phyloP scores from a whole-genome alignment of 2,329 filamentous ascomycete species.

The Ophiostoma fasciatum region DNA sequence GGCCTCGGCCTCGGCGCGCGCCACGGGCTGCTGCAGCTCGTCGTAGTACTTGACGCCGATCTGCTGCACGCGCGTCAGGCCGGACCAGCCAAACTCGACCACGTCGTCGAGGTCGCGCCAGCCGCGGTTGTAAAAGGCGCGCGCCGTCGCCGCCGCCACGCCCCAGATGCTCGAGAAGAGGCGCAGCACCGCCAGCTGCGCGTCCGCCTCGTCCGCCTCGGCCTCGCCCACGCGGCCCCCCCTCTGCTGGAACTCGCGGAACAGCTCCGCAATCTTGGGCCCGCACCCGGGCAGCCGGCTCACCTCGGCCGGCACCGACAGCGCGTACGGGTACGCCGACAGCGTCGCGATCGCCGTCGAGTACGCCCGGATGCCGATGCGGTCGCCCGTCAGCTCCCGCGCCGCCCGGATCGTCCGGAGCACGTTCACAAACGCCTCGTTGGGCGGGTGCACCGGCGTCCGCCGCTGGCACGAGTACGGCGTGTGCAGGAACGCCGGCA shows the following conservation, averaged over 20 bases:
- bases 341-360: conserved; percentile 73
- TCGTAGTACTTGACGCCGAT: conserved; percentile 92
- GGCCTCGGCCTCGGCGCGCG: conserved; percentile 54
- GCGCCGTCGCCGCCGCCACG: conserved; percentile 69
- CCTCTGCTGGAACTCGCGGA: conserved; percentile 53
- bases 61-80: conserved; percentile 66
- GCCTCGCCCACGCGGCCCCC: conserved; percentile 46
- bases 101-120: conserved; percentile 82
- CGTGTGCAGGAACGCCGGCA: conserved; percentile 52
- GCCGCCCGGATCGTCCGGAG: conserved; percentile 61
- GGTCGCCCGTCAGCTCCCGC: conserved; percentile 56
- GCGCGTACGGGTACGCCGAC: conserved; percentile 56
- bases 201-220: conserved; percentile 46
- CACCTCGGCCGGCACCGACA: conserved; percentile 29
- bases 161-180: conserved; percentile 81
- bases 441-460: conserved; percentile 55
- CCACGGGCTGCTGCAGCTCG: conserved; percentile 60
- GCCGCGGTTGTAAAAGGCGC: conserved; percentile 63
- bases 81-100: conserved; percentile 65
- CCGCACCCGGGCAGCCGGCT: conserved; percentile 63
- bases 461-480: conserved; percentile 70
- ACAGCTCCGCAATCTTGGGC: conserved; percentile 62
- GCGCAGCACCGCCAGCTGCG: conserved; percentile 47
- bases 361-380: conserved; percentile 73
- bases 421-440: conserved; percentile 57